These are phyloP conservation scores for Verticillium nubilum DNA, from an alignment of 2,329 filamentous ascomycete species.

Conservation along the genomic window DNA sequence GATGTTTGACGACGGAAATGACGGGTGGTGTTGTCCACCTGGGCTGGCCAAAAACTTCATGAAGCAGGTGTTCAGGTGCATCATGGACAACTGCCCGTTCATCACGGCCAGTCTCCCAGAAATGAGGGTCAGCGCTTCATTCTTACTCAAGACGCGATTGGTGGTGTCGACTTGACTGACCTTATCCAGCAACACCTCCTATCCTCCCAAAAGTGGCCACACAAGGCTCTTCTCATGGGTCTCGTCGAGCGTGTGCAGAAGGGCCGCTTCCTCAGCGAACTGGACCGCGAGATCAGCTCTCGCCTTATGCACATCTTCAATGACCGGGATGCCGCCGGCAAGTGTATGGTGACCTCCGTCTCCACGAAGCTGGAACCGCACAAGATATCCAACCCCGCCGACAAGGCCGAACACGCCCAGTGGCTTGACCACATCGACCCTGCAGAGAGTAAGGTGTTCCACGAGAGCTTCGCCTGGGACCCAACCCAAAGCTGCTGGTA, in stretches of 20 bases:
- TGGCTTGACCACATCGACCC: conserved; percentile 10
- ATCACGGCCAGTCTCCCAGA: not conserved
- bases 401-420: conserved; percentile 9
- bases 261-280: conserved; percentile 6
- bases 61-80: not conserved
- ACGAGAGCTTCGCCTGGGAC: not conserved
- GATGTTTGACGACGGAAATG: not conserved
- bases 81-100: conserved; percentile 1
- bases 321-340: conserved; percentile 9
- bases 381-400: conserved; percentile 7
- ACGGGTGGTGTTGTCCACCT: conserved; percentile 10
- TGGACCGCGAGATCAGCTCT: conserved; percentile 7
- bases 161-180: conserved; percentile 1
- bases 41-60: not conserved
- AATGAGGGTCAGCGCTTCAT: not conserved
- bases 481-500: not conserved
- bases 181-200: not conserved
- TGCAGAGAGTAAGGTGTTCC: not conserved
- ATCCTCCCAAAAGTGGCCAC: not conserved
- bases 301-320: conserved; percentile 13
- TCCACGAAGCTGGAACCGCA: conserved; percentile 6
- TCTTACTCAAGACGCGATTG: not conserved
- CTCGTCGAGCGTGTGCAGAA: conserved; percentile 5
- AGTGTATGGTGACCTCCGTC: conserved; percentile 9
- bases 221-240: not conserved